A percentile compares a stretch with the other conserved stretches of the same genome.
These are phyloP conservation scores for Dactylellina parvicollis DNA, from an alignment of 2,329 filamentous ascomycete species.

Conservation along the genomic window DNA sequence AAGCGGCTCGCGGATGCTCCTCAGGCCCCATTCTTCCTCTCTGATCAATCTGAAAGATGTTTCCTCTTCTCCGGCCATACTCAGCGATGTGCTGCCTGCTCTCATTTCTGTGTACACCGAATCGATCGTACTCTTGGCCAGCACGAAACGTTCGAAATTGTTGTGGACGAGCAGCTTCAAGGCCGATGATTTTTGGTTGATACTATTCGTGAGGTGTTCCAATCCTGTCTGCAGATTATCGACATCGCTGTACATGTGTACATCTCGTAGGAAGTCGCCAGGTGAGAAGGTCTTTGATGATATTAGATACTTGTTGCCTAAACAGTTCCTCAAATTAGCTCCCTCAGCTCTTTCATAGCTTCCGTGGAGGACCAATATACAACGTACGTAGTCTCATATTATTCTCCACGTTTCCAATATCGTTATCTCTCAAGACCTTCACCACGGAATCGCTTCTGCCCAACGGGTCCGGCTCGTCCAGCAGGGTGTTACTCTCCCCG, in stretches of 20 bases:
- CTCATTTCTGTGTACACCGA: slow-evolving; percentile 99
- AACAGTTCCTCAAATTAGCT: slow-evolving; percentile 48
- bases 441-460: slow-evolving; percentile 90
- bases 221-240: slow-evolving; percentile 81
- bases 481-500: slow-evolving; percentile 78
- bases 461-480: slow-evolving; percentile 90
- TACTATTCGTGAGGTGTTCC: slow-evolving; percentile 85
- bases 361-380: slow-evolving; percentile 2
- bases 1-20: slow-evolving; percentile 86
- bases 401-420: slow-evolving; percentile 79
- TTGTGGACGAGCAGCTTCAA: slow-evolving; percentile 95
- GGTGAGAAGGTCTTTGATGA: slow-evolving; percentile 97
- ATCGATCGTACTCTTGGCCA: slow-evolving; percentile 96
- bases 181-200: slow-evolving; percentile 96
- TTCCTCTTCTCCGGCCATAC: slow-evolving; percentile 61
- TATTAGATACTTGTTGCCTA: slow-evolving; percentile 89
- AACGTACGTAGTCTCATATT: slow-evolving; percentile 78
- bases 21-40: slow-evolving; percentile 88
- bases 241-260: slow-evolving; percentile 86
- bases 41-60: slow-evolving; percentile 74
- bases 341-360: slow-evolving; percentile 36
- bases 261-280: slow-evolving; percentile 87
- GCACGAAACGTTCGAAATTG: slow-evolving; percentile 98
- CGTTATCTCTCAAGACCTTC: slow-evolving; percentile 77
- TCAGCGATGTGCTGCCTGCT: slow-evolving; percentile 66